Evolutionary conservation across 2,329 filamentous ascomycete genomes (phyloP).

Genomic region (Fusarium algeriense): DNA sequence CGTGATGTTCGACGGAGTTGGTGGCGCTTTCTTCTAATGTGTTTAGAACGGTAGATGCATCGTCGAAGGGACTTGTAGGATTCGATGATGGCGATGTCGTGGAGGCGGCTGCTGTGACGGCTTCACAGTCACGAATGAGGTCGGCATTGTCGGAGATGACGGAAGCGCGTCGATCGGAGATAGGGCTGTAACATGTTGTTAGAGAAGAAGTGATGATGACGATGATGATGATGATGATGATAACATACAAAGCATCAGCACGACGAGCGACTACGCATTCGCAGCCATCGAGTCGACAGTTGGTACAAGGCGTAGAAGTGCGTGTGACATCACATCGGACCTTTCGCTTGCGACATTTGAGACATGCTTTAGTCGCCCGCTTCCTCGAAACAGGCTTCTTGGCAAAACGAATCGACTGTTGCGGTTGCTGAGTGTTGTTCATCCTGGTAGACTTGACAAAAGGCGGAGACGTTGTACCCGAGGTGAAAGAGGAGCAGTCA

Average conservation of each 20-base stretch:
- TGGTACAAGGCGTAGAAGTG: constrained; percentile 38
- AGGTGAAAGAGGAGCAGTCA: constrained; percentile 16
- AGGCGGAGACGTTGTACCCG: constrained; percentile 17
- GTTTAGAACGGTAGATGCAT: constrained; percentile 6
- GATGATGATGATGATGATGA: neutral
- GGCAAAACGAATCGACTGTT: constrained; percentile 33
- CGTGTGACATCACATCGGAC: constrained; percentile 42
- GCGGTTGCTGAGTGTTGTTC: constrained; percentile 29
- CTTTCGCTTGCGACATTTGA: constrained; percentile 40
- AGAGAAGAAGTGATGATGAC: accelerated
- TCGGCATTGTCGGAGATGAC: neutral
- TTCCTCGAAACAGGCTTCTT: constrained; percentile 39
- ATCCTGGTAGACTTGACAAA: constrained; percentile 16
- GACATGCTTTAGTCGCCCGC: constrained; percentile 39
- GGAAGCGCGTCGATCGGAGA: constrained; percentile 1
- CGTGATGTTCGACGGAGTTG: neutral
- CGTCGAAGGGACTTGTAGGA: constrained; percentile 6
- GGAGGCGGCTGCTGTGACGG: constrained; percentile 12
- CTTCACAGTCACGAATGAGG: constrained; percentile 10
- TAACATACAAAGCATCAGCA: constrained; percentile 23
- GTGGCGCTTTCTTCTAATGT: constrained; percentile 4
- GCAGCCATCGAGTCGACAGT: constrained; percentile 38
- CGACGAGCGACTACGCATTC: constrained; percentile 34
- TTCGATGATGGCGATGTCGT: constrained; percentile 18
- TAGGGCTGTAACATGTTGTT: constrained; percentile 6